Evolutionary conservation across 805 yeast species (phyloP).

Genomic region (Cyberlindnera subsufficiens): DNA sequence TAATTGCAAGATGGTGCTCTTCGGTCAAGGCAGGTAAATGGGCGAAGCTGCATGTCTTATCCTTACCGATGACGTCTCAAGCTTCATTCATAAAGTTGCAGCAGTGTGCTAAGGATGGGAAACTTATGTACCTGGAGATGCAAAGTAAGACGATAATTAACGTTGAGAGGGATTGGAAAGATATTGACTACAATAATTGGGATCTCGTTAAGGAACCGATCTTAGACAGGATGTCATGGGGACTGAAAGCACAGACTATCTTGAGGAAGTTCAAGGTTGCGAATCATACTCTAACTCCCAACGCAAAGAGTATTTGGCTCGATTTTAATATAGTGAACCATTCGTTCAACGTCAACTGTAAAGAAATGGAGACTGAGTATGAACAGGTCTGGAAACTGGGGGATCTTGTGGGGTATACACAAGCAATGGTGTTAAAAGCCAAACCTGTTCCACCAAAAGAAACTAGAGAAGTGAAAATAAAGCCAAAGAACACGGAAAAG

Average conservation of each 20-base stretch:
- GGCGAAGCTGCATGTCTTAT: conserved; percentile 17
- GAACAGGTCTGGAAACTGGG: conserved; percentile 17
- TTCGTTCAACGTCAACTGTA: conserved; percentile 1
- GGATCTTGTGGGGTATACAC: conserved; percentile 8
- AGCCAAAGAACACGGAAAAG: not conserved
- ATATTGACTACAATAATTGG: conserved; percentile 17
- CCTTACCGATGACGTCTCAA: conserved; percentile 14
- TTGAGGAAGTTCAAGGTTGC: conserved; percentile 6
- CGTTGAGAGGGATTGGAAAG: conserved; percentile 13
- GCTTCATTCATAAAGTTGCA: conserved; percentile 16
- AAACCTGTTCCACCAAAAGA: not conserved
- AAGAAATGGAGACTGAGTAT: conserved; percentile 3
- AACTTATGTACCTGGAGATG: conserved; percentile 17
- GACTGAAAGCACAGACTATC: conserved; percentile 12
- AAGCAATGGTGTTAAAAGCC: conserved; percentile 13
- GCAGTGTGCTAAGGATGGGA: conserved; percentile 6
- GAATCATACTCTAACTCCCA: conserved; percentile 3
- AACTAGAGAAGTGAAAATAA: not conserved
- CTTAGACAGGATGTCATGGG: conserved; percentile 15
- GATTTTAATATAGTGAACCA: conserved; percentile 18
- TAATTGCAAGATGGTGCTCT: conserved; percentile 18
- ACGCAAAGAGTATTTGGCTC: conserved; percentile 4
- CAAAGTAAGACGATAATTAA: conserved; percentile 7
- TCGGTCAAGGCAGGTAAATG: conserved; percentile 19
- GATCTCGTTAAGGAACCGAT: conserved; percentile 2